Evolutionary conservation across 768 basidiomycete genomes (phyloP).

Genomic region (Kwoniella dendrophila): DNA sequence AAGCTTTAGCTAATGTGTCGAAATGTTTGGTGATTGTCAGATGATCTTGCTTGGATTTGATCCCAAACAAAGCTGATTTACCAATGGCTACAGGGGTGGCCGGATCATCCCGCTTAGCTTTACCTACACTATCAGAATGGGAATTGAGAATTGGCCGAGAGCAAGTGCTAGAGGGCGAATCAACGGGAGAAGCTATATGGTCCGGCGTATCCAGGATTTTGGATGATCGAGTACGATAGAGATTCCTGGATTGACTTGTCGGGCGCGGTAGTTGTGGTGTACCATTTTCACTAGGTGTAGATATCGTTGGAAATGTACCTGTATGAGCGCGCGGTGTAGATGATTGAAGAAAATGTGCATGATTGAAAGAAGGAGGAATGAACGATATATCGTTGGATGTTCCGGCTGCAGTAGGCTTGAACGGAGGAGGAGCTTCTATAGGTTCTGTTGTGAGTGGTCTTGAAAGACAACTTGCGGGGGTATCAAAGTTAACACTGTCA

Average conservation of each 20-base stretch:
- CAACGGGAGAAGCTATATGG: slow-evolving; percentile 32
- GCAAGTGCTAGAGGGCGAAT: slow-evolving; percentile 24
- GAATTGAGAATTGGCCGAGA: not conserved
- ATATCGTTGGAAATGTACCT: slow-evolving; percentile 17
- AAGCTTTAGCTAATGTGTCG: slow-evolving; percentile 30
- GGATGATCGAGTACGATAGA: slow-evolving; percentile 4
- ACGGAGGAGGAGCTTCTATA: too few relatives aligned
- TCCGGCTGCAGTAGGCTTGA: too few relatives aligned
- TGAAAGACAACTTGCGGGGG: too few relatives aligned
- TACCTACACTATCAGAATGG: slow-evolving; percentile 17
- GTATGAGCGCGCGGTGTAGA: slow-evolving; percentile 19
- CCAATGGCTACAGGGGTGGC: slow-evolving; percentile 41
- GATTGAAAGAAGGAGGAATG: slow-evolving; percentile 21
- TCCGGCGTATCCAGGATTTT: slow-evolving; percentile 15
- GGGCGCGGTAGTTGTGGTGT: slow-evolving; percentile 15
- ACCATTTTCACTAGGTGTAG: slow-evolving; percentile 17
- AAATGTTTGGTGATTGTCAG: slow-evolving; percentile 36
- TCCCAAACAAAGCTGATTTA: slow-evolving; percentile 13
- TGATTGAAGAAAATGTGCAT: slow-evolving; percentile 15
- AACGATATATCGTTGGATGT: not conserved
- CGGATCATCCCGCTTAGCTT: slow-evolving; percentile 29
- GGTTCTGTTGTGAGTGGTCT: too few relatives aligned
- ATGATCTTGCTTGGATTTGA: slow-evolving; percentile 31
- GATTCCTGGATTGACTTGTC: not conserved
- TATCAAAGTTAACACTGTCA: too few relatives aligned